phyloP scores from a whole-genome alignment of 2,329 filamentous ascomycete genomes.

The Cladosporium sp. region DNA sequence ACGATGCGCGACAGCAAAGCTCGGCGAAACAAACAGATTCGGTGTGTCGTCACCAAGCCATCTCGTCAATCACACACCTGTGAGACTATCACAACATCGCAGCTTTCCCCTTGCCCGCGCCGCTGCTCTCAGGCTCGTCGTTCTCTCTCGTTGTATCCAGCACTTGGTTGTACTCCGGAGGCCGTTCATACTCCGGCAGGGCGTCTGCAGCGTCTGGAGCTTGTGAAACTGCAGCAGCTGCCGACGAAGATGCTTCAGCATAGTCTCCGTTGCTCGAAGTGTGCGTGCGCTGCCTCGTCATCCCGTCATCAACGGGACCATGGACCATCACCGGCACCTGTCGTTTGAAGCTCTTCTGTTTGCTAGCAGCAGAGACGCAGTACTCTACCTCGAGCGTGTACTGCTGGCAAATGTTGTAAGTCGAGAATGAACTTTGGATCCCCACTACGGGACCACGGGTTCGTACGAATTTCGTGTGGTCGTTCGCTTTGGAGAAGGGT shows the following conservation, averaged over 20 bases:
- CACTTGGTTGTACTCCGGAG: conserved; percentile 19
- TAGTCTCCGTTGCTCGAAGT: not conserved
- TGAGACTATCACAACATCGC: not conserved
- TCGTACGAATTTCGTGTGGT: conserved; percentile 8
- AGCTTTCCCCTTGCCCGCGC: not conserved
- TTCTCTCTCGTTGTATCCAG: conserved; percentile 1
- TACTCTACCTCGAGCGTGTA: conserved; percentile 15
- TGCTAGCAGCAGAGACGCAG: conserved; percentile 7
- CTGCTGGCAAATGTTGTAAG: conserved; percentile 18
- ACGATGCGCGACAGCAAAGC: not conserved
- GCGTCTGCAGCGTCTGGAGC: not conserved
- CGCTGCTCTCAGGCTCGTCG: not conserved
- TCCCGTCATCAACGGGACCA: not conserved
- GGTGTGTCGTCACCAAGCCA: no score
- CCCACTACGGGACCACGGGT: not conserved
- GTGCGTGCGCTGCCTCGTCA: not conserved
- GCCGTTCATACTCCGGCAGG: conserved; percentile 18
- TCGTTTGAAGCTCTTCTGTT: not conserved
- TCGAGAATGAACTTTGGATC: conserved; percentile 10
- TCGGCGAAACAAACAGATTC: not conserved
- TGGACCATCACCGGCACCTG: not conserved
- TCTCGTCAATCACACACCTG: not conserved
- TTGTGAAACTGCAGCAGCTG: not conserved
- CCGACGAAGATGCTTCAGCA: conserved; percentile 4
- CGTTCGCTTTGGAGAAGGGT: conserved; percentile 18